Base-by-base conservation (phyloP, 177 flowering plant species). In the Telopea speciosissima region DNA sequence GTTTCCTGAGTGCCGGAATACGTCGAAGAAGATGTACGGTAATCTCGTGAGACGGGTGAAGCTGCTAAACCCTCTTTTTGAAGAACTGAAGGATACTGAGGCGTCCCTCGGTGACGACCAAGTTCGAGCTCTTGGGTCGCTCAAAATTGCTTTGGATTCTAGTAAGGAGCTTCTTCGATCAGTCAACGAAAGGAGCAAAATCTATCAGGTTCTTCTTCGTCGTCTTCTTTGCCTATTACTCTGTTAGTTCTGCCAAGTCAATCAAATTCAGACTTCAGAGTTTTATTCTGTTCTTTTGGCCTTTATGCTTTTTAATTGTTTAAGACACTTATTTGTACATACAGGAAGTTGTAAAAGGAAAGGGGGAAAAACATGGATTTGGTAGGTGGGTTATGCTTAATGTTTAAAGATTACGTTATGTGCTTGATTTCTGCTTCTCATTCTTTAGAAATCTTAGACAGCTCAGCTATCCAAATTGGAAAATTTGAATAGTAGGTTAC, bases 61-160 rank as follows among this genome's bases (percentile, higher is more conserved):
- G 88, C 86, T 95, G 0, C 75, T 95, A 71, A 85, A 89, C 78
- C 97, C 99, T 68, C 73, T 95, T 28, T 87, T 92, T 70, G 99
- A 95, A 77, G 99, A 95, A 70, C 78, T 92, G 79, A 78, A 77
- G 68, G 97, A 88, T 28, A 70, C 75, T 23, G 80, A 81, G 1
- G 72, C 62, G 8, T 79, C 72, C 70, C 71, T 88, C 0, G 73
- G 65, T 1, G 77, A 79, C 22, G 87, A 79, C 8, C 83, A 75
- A 25, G 23, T 83, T 54, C 70, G 44, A 63, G 88, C 84, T 25
- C 81, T 91, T 60, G 77, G 78, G 25, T 68, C 63, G 24, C 71
- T 94, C 73, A 73, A 56, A 22, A 24, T 69, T 44, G 88, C 91
- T 49, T 65, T 94, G 67, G 85, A 79, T 64, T 81, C 89, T 1